Evolutionary conservation across 169 alveolate genomes (phyloP), one percentile per base, ranked within the genome.

Genomic region (Plasmodium gonderi): DNA sequence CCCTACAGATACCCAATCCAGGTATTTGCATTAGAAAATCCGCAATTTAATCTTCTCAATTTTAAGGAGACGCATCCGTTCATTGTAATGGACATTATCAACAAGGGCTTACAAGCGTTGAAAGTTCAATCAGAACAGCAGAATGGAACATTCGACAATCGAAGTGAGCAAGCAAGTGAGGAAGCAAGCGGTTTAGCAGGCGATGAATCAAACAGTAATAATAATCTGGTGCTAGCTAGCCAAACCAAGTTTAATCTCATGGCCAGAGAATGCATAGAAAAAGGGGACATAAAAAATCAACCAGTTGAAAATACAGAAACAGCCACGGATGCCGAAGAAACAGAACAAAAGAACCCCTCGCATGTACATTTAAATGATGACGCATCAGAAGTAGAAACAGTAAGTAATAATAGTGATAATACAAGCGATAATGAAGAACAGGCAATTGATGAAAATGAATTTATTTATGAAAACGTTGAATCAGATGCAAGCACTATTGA

Each of bases 11-110:
- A 87, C 7, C 80, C 93, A 0, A 11, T 87, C 31, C 33, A 87
- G 8, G 80, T 77, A 8, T 87, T 87, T 47, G 79, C 69, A 31
- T 60, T 76, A 76, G 93, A 87, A 42, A 87, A 87, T 40, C 90
- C 93, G 0, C 79, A 60, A 23, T 54, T 75, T 23, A 87, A 87
- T 40, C 26, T 87, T 23, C 38, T 87, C 1, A 87, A 87, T 12
- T 6, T 87, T 23, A 72, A 60, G 8, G 80, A 87, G 40, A 77
- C 26, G 20, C 93, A 87, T 33, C 93, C 93, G 6, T 87, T 75
- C 33, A 17, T 87, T 2, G 29, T 77, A 6, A 33, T 87, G 11
- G 89, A 87, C 11, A 36, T 87, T 3, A 20, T 87, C 7, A 87
- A 76, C 40, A 87, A 87, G 45, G 93, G 93, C 26, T 14, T 87